Conservation (phyloP, 2,329 filamentous ascomycete species). For the Pseudocercospora cruenta region DNA sequence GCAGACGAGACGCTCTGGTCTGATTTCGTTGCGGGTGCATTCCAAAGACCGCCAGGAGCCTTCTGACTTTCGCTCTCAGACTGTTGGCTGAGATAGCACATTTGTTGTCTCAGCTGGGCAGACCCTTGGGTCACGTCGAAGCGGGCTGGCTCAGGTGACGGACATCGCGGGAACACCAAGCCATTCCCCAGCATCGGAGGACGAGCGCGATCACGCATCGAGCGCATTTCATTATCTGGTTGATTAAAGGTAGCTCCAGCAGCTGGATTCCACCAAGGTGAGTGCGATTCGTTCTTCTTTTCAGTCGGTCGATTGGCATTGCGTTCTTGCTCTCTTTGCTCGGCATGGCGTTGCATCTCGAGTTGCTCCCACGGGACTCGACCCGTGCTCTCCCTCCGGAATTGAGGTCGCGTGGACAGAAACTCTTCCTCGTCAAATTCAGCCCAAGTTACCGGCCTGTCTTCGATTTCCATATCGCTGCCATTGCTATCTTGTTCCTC, state of each 20-base stretch:
- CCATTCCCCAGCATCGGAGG: conserved; percentile 89
- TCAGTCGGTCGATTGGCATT: conserved; percentile 46
- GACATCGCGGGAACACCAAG: conserved; percentile 77
- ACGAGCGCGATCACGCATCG: conserved; percentile 62
- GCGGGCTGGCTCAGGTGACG: conserved; percentile 80
- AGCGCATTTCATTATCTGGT: conserved; percentile 51
- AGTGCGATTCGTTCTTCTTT: conserved; percentile 30
- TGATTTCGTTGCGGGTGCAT: conserved; percentile 21
- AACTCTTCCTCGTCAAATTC: conserved; percentile 45
- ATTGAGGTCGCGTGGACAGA: conserved; percentile 24
- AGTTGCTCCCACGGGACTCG: conserved; percentile 74
- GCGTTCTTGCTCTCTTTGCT: conserved; percentile 61
- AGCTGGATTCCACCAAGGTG: conserved; percentile 46
- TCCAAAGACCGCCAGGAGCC: conserved; percentile 62
- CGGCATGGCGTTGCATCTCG: conserved; percentile 78
- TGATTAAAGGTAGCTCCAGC: conserved; percentile 34
- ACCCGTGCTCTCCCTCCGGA: conserved; percentile 63
- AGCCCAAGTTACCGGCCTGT: conserved; percentile 44
- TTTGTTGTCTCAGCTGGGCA: conserved; percentile 53
- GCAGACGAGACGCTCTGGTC: conserved; percentile 10
- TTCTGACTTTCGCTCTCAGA: conserved; percentile 46
- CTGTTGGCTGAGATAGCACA: conserved; percentile 56
- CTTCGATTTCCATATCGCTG: conserved; percentile 39
- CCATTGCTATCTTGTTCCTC: conserved; percentile 46
- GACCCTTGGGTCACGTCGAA: conserved; percentile 74